phyloP scores from a whole-genome alignment of 805 yeast genomes.

The Candida gorgasii region DNA sequence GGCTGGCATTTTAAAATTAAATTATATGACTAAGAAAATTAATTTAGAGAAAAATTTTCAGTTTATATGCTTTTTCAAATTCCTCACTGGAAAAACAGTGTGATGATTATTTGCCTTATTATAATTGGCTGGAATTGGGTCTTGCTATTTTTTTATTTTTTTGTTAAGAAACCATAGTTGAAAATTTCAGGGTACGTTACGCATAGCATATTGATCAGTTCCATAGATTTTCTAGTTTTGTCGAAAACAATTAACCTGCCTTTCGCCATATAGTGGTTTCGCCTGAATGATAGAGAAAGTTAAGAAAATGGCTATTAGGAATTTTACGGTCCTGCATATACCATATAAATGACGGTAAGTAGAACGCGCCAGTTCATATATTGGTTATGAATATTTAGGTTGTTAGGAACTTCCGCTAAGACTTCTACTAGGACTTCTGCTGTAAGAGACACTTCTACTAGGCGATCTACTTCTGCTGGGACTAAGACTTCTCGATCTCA shows the following conservation, averaged over 20 bases:
- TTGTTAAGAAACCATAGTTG: neutral
- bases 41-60: constrained; percentile 10
- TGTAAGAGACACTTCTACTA: constrained; percentile 5
- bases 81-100: constrained; percentile 3
- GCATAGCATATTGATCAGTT: neutral
- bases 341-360: neutral
- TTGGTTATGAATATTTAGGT: neutral
- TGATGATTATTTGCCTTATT: constrained; percentile 11
- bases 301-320: constrained; percentile 3
- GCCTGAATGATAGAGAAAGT: neutral
- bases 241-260: too few relatives aligned
- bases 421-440: neutral
- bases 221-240: too few relatives aligned
- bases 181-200: constrained; percentile 2
- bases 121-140: constrained; percentile 7
- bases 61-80: constrained; percentile 6
- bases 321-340: constrained; percentile 4
- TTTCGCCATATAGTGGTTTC: too few relatives aligned
- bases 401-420: neutral
- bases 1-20: constrained; percentile 41
- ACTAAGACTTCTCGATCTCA: constrained; percentile 8
- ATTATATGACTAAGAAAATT: constrained; percentile 1
- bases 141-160: neutral
- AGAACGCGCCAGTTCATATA: neutral
- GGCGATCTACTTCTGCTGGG: neutral